phyloP scores from a whole-genome alignment of 140 eudicot genomes.

The Senecio squalidus region DNA sequence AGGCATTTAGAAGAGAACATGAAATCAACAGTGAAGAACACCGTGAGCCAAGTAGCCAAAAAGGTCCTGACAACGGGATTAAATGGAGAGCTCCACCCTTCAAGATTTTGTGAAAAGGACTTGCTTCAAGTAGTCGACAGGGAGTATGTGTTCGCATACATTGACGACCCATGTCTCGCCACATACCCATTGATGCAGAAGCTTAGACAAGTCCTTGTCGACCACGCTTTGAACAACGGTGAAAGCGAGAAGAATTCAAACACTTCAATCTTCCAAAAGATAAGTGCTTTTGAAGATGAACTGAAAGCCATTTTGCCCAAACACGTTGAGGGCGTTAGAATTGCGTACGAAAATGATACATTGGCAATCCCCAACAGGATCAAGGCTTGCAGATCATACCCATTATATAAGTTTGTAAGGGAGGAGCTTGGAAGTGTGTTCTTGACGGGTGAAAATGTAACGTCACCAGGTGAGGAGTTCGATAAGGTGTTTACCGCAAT shows the following conservation, averaged over 20 bases:
- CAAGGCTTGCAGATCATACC: constrained; percentile 78
- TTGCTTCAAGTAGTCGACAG: constrained; percentile 64
- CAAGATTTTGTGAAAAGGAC: constrained; percentile 73
- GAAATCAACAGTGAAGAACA: constrained; percentile 55
- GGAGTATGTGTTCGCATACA: constrained; percentile 56
- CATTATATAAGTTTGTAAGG: constrained; percentile 71
- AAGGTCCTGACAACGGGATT: constrained; percentile 45
- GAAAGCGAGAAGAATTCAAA: constrained; percentile 47
- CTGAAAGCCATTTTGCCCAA: constrained; percentile 57
- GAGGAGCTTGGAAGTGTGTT: constrained; percentile 54
- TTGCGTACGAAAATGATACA: constrained; percentile 46
- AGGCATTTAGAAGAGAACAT: constrained; percentile 79
- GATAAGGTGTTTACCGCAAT: constrained; percentile 87
- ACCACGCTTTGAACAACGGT: constrained; percentile 67
- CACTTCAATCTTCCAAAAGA: constrained; percentile 87
- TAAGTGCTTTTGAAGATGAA: constrained; percentile 67
- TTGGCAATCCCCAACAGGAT: constrained; percentile 59
- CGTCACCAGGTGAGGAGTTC: constrained; percentile 89
- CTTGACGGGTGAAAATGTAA: constrained; percentile 69
- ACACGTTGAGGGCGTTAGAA: constrained; percentile 66
- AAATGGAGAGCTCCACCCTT: constrained; percentile 61
- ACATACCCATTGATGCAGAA: constrained; percentile 85
- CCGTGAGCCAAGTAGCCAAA: constrained; percentile 59
- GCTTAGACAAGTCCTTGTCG: constrained; percentile 76
- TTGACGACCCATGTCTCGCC: constrained; percentile 64